Evolutionary conservation across 208 protist genomes (phyloP).

Genomic region (Trypanosoma boissoni): DNA sequence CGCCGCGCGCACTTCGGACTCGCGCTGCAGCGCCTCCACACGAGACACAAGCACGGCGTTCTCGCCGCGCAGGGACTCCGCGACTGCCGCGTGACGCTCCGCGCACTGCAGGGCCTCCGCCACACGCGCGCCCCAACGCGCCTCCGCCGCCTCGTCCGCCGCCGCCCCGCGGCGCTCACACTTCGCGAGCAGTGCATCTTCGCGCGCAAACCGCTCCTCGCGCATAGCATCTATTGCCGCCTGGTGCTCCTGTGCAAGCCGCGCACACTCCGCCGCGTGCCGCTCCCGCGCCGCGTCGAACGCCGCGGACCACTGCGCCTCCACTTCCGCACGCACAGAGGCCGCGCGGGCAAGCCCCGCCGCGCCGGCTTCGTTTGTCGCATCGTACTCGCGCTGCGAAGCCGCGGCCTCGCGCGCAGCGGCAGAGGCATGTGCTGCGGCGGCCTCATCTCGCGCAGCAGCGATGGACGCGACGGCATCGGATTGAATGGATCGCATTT

Average conservation of each 20-base stretch:
- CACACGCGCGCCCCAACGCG: constrained; percentile 22
- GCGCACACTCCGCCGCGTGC: background rate
- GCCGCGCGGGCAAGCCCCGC: constrained; percentile 1
- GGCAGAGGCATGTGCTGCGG: constrained; percentile 3
- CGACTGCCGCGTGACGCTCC: constrained; percentile 16
- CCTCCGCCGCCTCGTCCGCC: constrained; percentile 28
- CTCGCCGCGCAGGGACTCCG: constrained; percentile 20
- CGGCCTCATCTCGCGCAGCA: constrained; percentile 28
- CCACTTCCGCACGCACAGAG: constrained; percentile 18
- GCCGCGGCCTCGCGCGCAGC: constrained; percentile 23
- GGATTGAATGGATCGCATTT: constrained; percentile 28
- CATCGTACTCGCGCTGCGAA: constrained; percentile 11
- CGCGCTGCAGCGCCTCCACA: constrained; percentile 11
- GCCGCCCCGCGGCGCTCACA: constrained; percentile 21
- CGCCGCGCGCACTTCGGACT: constrained; percentile 1
- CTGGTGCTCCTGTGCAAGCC: constrained; percentile 13
- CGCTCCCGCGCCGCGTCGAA: constrained; percentile 8
- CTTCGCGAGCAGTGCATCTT: constrained; percentile 18
- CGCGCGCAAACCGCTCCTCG: constrained; percentile 14
- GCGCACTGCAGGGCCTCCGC: constrained; percentile 19
- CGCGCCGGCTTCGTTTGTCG: constrained; percentile 5
- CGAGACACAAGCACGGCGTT: constrained; percentile 22
- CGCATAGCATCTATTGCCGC: constrained; percentile 14
- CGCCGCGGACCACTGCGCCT: constrained; percentile 13
- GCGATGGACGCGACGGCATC: constrained; percentile 30